Percentiles rank a stretch among this genome's conserved stretches.
These are phyloP conservation scores for Phytophthora pisi DNA, from an alignment of 352 stramenopile genomes.

Conservation along the genomic window DNA sequence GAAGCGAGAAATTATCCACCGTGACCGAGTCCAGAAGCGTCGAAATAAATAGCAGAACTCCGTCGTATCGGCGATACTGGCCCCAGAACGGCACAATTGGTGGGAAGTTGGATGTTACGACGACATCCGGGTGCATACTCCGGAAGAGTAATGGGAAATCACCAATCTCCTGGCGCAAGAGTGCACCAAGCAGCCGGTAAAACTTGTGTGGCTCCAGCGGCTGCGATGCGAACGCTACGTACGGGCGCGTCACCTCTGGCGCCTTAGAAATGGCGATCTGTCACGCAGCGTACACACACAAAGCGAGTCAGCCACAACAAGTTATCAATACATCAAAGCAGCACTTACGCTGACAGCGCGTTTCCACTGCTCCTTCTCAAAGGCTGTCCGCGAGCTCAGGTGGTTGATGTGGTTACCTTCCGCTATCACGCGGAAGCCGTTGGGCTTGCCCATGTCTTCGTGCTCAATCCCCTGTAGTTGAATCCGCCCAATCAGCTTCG, in stretches of 20 bases:
- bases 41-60: constrained; percentile 82
- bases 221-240: constrained; percentile 78
- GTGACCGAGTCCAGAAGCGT: constrained; percentile 77
- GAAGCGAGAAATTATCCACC: constrained; percentile 74
- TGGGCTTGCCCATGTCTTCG: constrained; percentile 65
- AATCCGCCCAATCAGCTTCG: constrained; percentile 78
- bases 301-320: constrained; percentile 6
- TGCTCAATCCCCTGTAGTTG: constrained; percentile 73
- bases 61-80: constrained; percentile 84
- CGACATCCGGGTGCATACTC: constrained; percentile 77
- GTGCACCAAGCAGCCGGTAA: constrained; percentile 67
- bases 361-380: constrained; percentile 86
- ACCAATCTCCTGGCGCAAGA: constrained; percentile 72
- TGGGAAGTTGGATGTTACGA: constrained; percentile 86
- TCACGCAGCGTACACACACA: constrained; percentile 2
- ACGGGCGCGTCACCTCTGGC: constrained; percentile 44
- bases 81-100: constrained; percentile 88
- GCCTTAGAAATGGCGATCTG: constrained; percentile 68
- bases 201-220: constrained; percentile 72
- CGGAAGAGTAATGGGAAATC: constrained; percentile 81
- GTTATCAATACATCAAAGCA: neutral
- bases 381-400: constrained; percentile 73
- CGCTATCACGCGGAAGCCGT: constrained; percentile 70
- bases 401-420: constrained; percentile 76
- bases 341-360: constrained; percentile 60